A percentile compares a stretch with the other conserved stretches of the same genome.
phyloP scores from a whole-genome alignment of 1,284 basidiomycete species.

The Puccinia triticina region DNA sequence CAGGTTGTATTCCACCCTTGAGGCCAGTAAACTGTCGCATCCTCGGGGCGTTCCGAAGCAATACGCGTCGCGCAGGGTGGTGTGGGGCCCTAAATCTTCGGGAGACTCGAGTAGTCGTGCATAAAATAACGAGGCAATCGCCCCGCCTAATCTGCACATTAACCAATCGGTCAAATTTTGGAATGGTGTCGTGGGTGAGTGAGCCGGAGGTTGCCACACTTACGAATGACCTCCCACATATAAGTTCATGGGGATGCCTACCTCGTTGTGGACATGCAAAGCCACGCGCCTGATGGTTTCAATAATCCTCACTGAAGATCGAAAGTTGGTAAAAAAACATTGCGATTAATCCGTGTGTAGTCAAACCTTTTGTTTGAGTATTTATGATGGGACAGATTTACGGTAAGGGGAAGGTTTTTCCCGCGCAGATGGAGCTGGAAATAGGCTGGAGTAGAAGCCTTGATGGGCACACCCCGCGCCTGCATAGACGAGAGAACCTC shows the following conservation, averaged over 20 bases:
- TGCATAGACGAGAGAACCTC: neutral
- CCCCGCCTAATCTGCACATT: slow-evolving; percentile 15
- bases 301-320: slow-evolving; percentile 18
- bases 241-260: neutral
- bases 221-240: slow-evolving; percentile 42
- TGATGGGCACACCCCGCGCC: slow-evolving; percentile 28
- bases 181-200: no score
- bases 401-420: slow-evolving; percentile 25
- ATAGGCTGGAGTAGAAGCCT: slow-evolving; percentile 36
- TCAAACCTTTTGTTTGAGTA: no score
- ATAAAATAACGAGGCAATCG: slow-evolving; percentile 33
- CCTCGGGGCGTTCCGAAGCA: slow-evolving; percentile 39
- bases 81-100: slow-evolving; percentile 31
- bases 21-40: slow-evolving; percentile 29
- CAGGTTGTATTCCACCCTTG: slow-evolving; percentile 37
- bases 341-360: no score
- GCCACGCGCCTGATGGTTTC: slow-evolving; percentile 32
- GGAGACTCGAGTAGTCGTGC: slow-evolving; percentile 39
- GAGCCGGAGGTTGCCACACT: neutral
- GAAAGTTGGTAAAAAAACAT: neutral
- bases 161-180: neutral
- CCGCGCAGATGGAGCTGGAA: neutral
- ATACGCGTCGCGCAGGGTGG: slow-evolving; percentile 30
- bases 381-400: no score
- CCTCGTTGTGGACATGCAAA: neutral